Percentiles rank a stretch among this genome's conserved stretches.
These are phyloP conservation scores for Knoxdaviesia proteae DNA, from an alignment of 2,329 filamentous ascomycete genomes.

Conservation along the genomic window DNA sequence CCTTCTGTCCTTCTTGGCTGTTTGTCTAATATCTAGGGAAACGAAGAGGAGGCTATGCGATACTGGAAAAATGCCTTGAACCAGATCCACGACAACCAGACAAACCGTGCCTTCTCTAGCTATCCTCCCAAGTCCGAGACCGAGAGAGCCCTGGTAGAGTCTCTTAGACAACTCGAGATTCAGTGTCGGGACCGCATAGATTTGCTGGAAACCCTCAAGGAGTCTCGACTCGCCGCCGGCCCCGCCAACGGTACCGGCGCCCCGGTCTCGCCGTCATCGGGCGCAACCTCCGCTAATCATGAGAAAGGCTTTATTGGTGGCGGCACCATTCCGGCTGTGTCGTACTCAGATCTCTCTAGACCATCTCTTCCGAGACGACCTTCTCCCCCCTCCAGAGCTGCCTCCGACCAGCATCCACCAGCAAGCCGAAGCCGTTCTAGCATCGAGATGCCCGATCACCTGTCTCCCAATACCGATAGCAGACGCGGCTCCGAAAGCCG, in stretches of 20 bases:
- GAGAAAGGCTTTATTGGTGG: no score
- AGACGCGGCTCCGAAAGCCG: no score
- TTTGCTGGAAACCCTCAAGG: slow-evolving; percentile 58
- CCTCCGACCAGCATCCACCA: no score
- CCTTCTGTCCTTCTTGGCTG: no score
- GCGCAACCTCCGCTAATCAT: no score
- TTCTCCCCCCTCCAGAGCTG: no score
- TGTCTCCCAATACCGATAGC: no score
- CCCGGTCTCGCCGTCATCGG: not conserved
- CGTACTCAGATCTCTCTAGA: no score
- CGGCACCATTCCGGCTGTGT: no score
- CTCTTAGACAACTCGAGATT: slow-evolving; percentile 60
- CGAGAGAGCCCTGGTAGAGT: slow-evolving; percentile 64
- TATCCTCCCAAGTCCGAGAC: slow-evolving; percentile 60
- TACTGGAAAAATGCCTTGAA: slow-evolving; percentile 81
- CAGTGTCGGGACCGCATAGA: slow-evolving; percentile 91
- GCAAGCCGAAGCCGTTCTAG: no score
- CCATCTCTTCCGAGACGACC: no score
- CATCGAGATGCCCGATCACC: no score
- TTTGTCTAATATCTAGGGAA: slow-evolving; percentile 36
- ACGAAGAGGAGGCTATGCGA: slow-evolving; percentile 74
- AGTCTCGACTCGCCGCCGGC: slow-evolving; percentile 27
- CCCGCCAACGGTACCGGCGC: not conserved
- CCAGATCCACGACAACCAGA: slow-evolving; percentile 75
- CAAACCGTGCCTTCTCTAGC: slow-evolving; percentile 48